Base-by-base conservation (phyloP, 257 asterid species). In the Linaria vulgaris region DNA sequence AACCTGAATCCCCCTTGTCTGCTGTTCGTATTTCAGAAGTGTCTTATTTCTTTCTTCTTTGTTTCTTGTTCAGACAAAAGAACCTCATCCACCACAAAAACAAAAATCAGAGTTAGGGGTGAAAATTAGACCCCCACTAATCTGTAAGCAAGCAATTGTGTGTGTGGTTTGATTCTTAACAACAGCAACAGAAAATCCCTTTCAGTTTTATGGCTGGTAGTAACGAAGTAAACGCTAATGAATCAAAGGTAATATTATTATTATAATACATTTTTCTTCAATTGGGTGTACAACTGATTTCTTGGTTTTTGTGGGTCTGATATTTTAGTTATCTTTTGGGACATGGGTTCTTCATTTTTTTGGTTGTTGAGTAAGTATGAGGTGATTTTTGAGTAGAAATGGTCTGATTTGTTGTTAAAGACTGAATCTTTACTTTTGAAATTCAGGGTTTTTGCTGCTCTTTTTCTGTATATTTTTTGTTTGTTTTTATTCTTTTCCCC, bases 201-300 rank as follows among this genome's bases (percentile, higher is more conserved):
- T n/a, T n/a, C n/a, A n/a, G n/a, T 14, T 61, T 64, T 51, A 81
- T 81, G 87, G 84, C 82, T 24, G 82, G 84, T 24, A 76, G 80
- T 62, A 74, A 76, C 48, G 79, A 81, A 70, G 82, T 78, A 10
- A 81, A 78, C 24, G 74, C 49, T 65, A 78, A 60, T 43, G 87
- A 81, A 75, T 83, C 87, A 1, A 69, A 80, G 90, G 94, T 85
- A 72, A 56, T 12, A 0, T 55, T n/a, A 0, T 17, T 22, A 0
- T 0, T 19, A 51, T 12, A n/a, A n/a, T n/a, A n/a, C n/a, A n/a
- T n/a, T 1, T 23, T 19, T 17, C 54, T 12, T 50, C 14, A 16
- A 20, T 30, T 68, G 5, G 0, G 15, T 6, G 10, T 30, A 55
- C 10, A n/a, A 62, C 62, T 25, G 37, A 25, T 67, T 73, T 79